Evolutionary conservation across 345 rosid genomes (phyloP).

Genomic region (Eucalyptus curtisii): DNA sequence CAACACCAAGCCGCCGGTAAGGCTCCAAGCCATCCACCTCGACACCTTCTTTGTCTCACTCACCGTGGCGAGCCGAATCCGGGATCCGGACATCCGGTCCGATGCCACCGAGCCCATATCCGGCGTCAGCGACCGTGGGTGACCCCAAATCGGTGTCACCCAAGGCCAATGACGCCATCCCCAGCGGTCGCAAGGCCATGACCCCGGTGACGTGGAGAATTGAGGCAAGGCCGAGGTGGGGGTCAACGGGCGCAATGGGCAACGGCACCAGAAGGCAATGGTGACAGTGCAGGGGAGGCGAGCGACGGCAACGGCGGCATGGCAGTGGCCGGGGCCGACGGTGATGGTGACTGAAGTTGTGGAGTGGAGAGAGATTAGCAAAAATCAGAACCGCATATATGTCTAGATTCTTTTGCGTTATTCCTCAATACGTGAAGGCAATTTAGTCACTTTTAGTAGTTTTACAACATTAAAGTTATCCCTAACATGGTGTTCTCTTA

Average conservation of each 20-base stretch:
- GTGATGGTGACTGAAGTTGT: background rate
- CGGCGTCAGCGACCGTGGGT: fast-evolving
- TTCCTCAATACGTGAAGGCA: background rate
- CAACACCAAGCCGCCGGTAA: background rate
- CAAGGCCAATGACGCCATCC: background rate
- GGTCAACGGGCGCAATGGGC: fast-evolving
- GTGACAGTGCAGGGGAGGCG: fast-evolving
- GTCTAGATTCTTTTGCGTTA: too few relatives aligned
- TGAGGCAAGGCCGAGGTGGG: background rate
- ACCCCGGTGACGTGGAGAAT: too few relatives aligned
- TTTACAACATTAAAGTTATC: too few relatives aligned
- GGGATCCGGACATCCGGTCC: background rate
- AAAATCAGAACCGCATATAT: background rate
- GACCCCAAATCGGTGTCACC: background rate
- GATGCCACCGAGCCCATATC: background rate
- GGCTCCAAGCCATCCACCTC: background rate
- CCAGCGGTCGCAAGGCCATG: background rate
- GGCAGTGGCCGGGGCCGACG: background rate
- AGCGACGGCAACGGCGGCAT: fast-evolving
- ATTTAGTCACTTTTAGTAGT: too few relatives aligned
- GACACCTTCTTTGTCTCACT: background rate
- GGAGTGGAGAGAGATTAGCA: background rate
- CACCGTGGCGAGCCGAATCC: fast-evolving
- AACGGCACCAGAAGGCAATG: fast-evolving
- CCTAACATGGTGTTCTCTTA: fast-evolving